Base-by-base conservation (phyloP, 2,329 filamentous ascomycete genomes). In the Apiospora pterosperma region DNA sequence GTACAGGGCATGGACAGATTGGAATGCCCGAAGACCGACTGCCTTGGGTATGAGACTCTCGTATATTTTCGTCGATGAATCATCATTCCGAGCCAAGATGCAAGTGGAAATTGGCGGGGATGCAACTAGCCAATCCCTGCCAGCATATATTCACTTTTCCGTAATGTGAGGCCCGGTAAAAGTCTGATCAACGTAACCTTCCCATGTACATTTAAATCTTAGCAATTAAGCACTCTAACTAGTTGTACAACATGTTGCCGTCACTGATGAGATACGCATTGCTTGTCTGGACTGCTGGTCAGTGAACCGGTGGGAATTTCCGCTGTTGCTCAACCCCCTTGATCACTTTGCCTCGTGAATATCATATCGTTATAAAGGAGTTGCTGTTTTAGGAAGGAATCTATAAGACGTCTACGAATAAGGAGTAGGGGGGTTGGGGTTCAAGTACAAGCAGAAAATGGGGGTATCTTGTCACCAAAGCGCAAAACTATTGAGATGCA, bases 1-100 rank as follows among this genome's bases (percentile, higher is more conserved):
- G 25, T 34, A 31, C 48, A 10, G n/a, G 28, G 14, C 48, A 34
- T 34, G 28, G 48, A 34, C 48, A 34, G 48, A 34, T 55, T 34
- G 8, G 48, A 55, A 55, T 55, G 28, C 48, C 48, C 48, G 48
- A 55, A 55, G 28, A 11, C 48, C 48, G 48, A 55, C 28, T 34
- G 28, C 25, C n/a, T 7, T 55, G 48, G 48, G 41, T 42, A 42
- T 42, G 48, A 28, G 3, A 31, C 31, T 55, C 25, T 55, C 48
- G 48, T 55, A 10, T 34, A 10, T 55, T 34, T 55, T 55, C 28
- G 28, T 58, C 44, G 41, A 64, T 64, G 63, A 64, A 62, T 64
- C 63, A 64, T 64, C 63, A 64, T 62, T 64, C 36, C 34, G n/a
- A 42, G 58, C 62, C 62, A 64, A 61, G 31, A 48, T 55, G 31